Evolutionary conservation across 805 yeast species (phyloP).

Genomic region (Nakazawaea laoshanensis): DNA sequence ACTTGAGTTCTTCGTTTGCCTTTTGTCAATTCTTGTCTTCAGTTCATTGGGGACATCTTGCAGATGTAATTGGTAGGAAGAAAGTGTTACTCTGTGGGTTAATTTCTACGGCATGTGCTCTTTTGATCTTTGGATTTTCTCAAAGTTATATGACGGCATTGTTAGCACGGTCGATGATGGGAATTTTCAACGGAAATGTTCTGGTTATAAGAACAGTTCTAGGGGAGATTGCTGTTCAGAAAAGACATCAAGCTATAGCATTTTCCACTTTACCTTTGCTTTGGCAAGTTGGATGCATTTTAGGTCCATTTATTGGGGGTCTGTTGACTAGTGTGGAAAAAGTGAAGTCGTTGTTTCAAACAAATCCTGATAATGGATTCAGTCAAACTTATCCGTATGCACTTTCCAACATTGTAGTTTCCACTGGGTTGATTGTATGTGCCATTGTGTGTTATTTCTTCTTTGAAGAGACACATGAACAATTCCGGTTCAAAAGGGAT

Average conservation of each 20-base stretch:
- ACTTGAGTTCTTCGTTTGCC: constrained; percentile 54
- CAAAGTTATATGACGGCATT: constrained; percentile 43
- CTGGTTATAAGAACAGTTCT: constrained; percentile 55
- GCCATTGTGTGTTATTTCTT: constrained; percentile 35
- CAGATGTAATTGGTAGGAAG: constrained; percentile 51
- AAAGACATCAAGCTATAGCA: constrained; percentile 54
- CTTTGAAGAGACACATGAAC: constrained; percentile 45
- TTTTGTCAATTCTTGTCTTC: constrained; percentile 50
- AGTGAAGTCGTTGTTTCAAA: neutral
- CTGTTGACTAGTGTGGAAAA: neutral
- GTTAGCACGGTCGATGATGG: constrained; percentile 43
- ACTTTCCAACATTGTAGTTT: constrained; percentile 38
- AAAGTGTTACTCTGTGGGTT: constrained; percentile 43
- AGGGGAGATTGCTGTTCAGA: constrained; percentile 51
- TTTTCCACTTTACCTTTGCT: constrained; percentile 53
- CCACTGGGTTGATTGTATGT: constrained; percentile 21
- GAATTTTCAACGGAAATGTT: constrained; percentile 54
- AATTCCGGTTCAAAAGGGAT: constrained; percentile 24
- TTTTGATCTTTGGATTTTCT: constrained; percentile 46
- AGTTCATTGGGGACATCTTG: constrained; percentile 50
- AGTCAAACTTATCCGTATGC: constrained; percentile 33
- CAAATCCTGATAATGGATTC: neutral
- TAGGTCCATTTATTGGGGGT: constrained; percentile 47
- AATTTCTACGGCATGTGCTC: constrained; percentile 38
- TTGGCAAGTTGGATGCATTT: constrained; percentile 51